Evolutionary conservation across 2,329 filamentous ascomycete species (phyloP), one percentile per base, ranked within the genome.

Genomic region (Cordyceps tenuipes): DNA sequence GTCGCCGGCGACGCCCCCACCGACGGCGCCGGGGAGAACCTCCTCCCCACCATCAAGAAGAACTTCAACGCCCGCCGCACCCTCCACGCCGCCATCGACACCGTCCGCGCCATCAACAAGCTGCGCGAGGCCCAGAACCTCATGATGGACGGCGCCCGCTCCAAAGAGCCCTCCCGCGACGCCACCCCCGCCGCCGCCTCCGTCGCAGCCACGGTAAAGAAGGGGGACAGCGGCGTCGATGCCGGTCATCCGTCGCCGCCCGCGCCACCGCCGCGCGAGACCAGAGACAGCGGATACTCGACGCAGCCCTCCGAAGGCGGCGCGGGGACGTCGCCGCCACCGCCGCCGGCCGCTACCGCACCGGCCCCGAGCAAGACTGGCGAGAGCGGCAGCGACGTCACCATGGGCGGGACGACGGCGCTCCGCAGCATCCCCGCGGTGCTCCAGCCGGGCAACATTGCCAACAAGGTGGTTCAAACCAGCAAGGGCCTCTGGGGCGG

Each of bases 11-110:
- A 76, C 67, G 75, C 78, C 43, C 70, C 74, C 39, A 70, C 72
- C 48, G 77, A 78, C 62, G 79, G 72, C 63, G 74, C 71, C 54
- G 82, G 82, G 68, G 79, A 82, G 72, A 86, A 88, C 75, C 74
- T 88, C 64, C 73, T 88, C 63, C 85, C 85, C 9, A 84, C 82
- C 7, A 84, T 88, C 70, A 86, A 87, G 79, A 87, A 87, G 81
- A 88, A 88, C 76, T 88, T 88, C 75, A 88, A 88, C 67, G 85
- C 85, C 47, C 78, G 85, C 61, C 78, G 85, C 67, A 88, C 85
- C 31, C 75, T 88, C 54, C 85, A 88, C 67, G 85, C 86, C 36
- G 85, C 86, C 60, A 88, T 88, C 69, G 85, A 88, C 69, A 88
- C 85, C 1, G 84, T 88, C 52, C 79, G 86, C 53, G 85, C 85